Conservation (phyloP, 768 basidiomycete genomes). For the Podaxis sp. region DNA sequence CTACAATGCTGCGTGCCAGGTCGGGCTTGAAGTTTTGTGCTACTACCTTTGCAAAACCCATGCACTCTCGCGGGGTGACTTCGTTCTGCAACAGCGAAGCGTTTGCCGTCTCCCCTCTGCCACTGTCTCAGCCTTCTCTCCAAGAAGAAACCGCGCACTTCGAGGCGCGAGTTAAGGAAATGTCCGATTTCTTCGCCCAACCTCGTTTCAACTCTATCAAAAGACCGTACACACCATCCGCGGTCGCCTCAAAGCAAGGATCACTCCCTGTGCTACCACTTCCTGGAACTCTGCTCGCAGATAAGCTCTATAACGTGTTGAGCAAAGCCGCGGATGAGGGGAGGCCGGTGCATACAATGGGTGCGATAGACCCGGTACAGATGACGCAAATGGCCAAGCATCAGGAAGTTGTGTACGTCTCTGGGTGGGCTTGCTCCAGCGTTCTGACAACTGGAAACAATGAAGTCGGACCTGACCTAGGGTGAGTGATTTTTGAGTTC, state of each 20-base stretch:
- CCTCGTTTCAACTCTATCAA: constrained; percentile 73
- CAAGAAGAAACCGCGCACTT: constrained; percentile 60
- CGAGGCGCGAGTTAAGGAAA: constrained; percentile 55
- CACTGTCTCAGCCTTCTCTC: constrained; percentile 55
- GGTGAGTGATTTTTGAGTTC: constrained; percentile 47
- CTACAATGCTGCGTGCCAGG: constrained; percentile 9
- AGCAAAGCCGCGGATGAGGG: constrained; percentile 58
- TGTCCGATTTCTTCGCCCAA: constrained; percentile 70
- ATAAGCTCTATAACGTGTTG: constrained; percentile 79
- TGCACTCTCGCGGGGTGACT: constrained; percentile 6
- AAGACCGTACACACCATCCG: constrained; percentile 76
- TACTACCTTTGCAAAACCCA: background rate
- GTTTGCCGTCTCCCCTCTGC: constrained; percentile 38
- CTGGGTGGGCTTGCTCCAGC: constrained; percentile 88
- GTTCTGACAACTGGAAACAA: constrained; percentile 87
- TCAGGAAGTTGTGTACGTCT: constrained; percentile 88
- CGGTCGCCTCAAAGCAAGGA: constrained; percentile 88
- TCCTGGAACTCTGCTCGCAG: constrained; percentile 73
- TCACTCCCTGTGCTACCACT: constrained; percentile 76
- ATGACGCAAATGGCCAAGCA: constrained; percentile 92
- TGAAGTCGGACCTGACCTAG: constrained; percentile 90
- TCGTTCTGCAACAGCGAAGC: constrained; percentile 29
- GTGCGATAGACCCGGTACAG: constrained; percentile 90
- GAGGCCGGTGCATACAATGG: constrained; percentile 85
- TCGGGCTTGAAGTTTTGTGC: constrained; percentile 3